phyloP scores from a whole-genome alignment of 208 protist genomes.

The Trypanosomatidae sp. region DNA sequence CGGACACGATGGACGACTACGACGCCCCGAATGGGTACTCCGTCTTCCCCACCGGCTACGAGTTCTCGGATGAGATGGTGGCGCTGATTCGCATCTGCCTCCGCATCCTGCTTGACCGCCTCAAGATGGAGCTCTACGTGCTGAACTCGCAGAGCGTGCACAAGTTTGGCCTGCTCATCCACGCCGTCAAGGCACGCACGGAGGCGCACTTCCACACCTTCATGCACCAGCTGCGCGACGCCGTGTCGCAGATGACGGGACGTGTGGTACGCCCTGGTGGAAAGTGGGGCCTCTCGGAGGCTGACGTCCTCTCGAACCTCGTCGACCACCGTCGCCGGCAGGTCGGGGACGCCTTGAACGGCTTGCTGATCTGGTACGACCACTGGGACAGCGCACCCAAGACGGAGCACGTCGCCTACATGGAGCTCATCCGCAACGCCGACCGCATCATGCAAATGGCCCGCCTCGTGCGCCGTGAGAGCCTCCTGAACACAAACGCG shows the following conservation, averaged over 20 bases:
- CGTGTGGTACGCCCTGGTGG: constrained; percentile 54
- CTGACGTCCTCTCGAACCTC: constrained; percentile 57
- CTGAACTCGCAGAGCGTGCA: constrained; percentile 71
- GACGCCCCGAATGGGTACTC: constrained; percentile 41
- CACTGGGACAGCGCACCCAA: constrained; percentile 77
- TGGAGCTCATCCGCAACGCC: constrained; percentile 82
- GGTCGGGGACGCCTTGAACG: constrained; percentile 56
- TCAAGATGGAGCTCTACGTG: constrained; percentile 80
- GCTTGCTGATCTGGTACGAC: constrained; percentile 84
- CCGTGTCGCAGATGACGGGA: constrained; percentile 55
- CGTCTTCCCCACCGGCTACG: constrained; percentile 59
- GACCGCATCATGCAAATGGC: constrained; percentile 76
- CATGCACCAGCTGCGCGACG: constrained; percentile 70
- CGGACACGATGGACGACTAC: constrained; percentile 36
- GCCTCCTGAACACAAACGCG: constrained; percentile 64
- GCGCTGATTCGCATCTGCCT: constrained; percentile 65
- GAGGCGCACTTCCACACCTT: constrained; percentile 70
- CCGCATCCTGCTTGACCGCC: constrained; percentile 64
- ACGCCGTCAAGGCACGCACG: constrained; percentile 61
- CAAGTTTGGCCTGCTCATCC: constrained; percentile 49
- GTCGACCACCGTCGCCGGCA: constrained; percentile 65
- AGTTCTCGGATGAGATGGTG: constrained; percentile 62
- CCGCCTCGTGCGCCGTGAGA: constrained; percentile 61
- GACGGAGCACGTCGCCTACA: constrained; percentile 71
- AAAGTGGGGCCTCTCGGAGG: constrained; percentile 65